Conservation (phyloP, 345 rosid genomes). For the Salix purpurea region DNA sequence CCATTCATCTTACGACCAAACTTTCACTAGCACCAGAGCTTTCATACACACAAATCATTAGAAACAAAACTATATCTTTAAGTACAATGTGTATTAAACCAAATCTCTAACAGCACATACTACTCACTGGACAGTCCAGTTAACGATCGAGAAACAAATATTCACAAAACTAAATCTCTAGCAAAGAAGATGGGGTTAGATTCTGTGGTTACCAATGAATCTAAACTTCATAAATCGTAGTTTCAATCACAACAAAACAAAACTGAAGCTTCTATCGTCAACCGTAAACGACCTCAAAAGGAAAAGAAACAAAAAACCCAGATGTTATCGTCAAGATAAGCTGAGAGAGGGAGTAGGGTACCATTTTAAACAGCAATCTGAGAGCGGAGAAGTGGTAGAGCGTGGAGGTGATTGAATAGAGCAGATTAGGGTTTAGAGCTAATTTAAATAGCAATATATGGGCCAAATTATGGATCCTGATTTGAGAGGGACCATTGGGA, state of each 20-base stretch:
- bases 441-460: not conserved
- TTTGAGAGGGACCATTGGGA: not conserved
- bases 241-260: not conserved
- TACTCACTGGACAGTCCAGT: not conserved
- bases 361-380: not conserved
- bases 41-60: not conserved
- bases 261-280: not conserved
- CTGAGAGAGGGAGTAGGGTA: not conserved
- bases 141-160: not conserved
- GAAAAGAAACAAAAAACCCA: not conserved
- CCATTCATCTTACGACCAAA: not conserved
- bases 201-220: not conserved
- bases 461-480: not conserved
- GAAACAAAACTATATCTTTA: not conserved
- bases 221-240: not conserved
- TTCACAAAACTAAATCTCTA: not conserved
- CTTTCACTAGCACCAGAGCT: not conserved
- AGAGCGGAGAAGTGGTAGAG: not conserved
- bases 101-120: not conserved
- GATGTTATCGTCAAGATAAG: not conserved
- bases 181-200: not conserved
- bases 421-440: not conserved
- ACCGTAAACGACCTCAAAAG: not conserved
- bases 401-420: not conserved
- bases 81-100: not conserved